Percentiles rank a stretch among this genome's conserved stretches.
These are phyloP conservation scores for Exophiala sideris DNA, from an alignment of 2,329 filamentous ascomycete genomes.

Conservation along the genomic window DNA sequence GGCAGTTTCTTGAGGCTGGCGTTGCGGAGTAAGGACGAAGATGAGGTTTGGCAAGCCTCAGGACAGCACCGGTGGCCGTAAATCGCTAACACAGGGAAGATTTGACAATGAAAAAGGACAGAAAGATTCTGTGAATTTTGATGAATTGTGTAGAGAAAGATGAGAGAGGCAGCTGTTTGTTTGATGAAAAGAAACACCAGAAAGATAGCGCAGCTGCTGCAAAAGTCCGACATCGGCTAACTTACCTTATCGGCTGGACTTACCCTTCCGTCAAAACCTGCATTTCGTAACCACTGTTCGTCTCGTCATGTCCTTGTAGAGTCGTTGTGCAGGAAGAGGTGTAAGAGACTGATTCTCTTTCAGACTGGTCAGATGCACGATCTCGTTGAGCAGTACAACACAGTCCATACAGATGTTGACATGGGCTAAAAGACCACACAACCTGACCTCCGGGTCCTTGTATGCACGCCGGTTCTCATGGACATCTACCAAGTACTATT, in stretches of 20 bases:
- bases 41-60: slow-evolving; percentile 8
- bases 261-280: background rate
- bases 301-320: background rate
- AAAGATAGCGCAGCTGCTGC: background rate
- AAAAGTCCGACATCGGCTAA: background rate
- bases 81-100: slow-evolving; percentile 4
- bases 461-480: background rate
- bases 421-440: slow-evolving; percentile 1
- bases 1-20: slow-evolving; percentile 16
- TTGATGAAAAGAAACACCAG: background rate
- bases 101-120: background rate
- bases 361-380: no score
- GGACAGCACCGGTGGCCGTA: slow-evolving; percentile 6
- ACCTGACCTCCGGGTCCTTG: background rate
- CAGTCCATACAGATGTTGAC: background rate
- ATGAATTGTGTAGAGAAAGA: slow-evolving; percentile 9
- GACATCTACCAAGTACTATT: background rate
- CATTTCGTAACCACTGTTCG: background rate
- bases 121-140: background rate
- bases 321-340: background rate
- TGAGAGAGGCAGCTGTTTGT: slow-evolving; percentile 3
- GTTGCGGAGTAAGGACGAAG: slow-evolving; percentile 14
- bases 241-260: background rate
- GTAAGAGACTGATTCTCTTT: background rate
- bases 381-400: no score